Conservation (phyloP, 148 eudicot species). For the Talinum fruticosum region DNA sequence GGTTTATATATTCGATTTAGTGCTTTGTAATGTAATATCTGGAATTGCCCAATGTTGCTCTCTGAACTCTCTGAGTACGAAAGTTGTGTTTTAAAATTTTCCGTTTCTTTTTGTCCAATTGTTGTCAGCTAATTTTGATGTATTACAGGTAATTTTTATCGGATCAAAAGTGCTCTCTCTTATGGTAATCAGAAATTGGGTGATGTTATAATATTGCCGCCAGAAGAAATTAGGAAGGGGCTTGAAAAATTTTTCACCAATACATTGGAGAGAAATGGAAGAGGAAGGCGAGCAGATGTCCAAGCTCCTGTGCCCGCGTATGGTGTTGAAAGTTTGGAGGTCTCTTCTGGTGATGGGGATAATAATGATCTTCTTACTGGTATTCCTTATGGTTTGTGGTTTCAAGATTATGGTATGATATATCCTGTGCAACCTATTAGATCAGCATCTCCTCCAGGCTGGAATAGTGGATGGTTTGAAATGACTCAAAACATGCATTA, state of each 20-base stretch:
- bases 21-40: neutral
- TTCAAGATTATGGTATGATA: conserved; percentile 23
- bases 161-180: conserved; percentile 37
- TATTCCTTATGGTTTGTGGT: conserved; percentile 28
- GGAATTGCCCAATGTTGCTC: neutral
- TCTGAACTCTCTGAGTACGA: neutral
- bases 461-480: conserved; percentile 25
- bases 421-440: conserved; percentile 7
- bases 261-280: conserved; percentile 30
- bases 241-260: conserved; percentile 30
- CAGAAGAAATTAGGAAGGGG: conserved; percentile 20
- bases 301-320: conserved; percentile 22
- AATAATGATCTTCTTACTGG: conserved; percentile 21
- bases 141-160: conserved; percentile 30
- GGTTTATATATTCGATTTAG: neutral
- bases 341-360: conserved; percentile 14
- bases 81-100: neutral
- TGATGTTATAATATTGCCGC: conserved; percentile 27
- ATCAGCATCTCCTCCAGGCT: conserved; percentile 10
- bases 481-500: conserved; percentile 11
- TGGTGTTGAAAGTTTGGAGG: conserved; percentile 16
- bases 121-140: neutral
- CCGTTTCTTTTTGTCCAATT: neutral
- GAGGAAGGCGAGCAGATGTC: conserved; percentile 32
- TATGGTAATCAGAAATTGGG: conserved; percentile 32